Evolutionary conservation across 2,329 filamentous ascomycete species (phyloP).

Genomic region (Stagonosporopsis chrysanthemi): DNA sequence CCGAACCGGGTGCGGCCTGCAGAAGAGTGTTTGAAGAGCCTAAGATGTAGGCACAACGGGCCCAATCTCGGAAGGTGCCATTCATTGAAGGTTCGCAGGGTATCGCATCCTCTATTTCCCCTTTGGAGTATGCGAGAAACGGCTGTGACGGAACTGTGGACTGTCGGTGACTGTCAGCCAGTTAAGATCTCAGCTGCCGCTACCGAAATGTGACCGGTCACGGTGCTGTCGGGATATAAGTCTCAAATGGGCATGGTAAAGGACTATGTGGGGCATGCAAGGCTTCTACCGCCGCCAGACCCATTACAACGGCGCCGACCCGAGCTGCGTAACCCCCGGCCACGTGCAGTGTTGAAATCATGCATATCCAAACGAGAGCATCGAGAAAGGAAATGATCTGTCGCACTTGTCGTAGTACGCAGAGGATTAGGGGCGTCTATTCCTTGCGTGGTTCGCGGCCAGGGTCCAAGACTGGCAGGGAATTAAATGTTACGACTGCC

Average conservation of each 20-base stretch:
- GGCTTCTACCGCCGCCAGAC: conserved; percentile 10
- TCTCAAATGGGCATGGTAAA: conserved; percentile 5
- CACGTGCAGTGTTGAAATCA: conserved; percentile 4
- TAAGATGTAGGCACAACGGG: not conserved
- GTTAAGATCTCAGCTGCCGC: not conserved
- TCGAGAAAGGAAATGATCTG: not conserved
- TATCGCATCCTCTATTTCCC: not conserved
- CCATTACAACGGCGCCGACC: conserved; percentile 5
- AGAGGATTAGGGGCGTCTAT: not conserved
- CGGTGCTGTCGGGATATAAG: not conserved
- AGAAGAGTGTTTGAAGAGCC: not conserved
- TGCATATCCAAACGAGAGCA: not conserved
- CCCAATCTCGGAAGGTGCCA: conserved; percentile 2
- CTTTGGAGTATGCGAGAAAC: not conserved
- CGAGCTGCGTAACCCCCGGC: not conserved
- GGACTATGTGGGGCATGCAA: conserved; percentile 9
- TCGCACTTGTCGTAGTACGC: not conserved
- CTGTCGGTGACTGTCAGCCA: not conserved
- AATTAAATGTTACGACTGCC: not conserved
- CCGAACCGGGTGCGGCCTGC: not conserved
- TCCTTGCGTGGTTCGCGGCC: not conserved
- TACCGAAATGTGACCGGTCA: not conserved
- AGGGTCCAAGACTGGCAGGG: not conserved
- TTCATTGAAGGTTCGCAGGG: not conserved
- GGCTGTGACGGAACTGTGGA: conserved; percentile 2